Evolutionary conservation across 805 yeast species (phyloP).

Genomic region (Saccharomyces paradoxus): DNA sequence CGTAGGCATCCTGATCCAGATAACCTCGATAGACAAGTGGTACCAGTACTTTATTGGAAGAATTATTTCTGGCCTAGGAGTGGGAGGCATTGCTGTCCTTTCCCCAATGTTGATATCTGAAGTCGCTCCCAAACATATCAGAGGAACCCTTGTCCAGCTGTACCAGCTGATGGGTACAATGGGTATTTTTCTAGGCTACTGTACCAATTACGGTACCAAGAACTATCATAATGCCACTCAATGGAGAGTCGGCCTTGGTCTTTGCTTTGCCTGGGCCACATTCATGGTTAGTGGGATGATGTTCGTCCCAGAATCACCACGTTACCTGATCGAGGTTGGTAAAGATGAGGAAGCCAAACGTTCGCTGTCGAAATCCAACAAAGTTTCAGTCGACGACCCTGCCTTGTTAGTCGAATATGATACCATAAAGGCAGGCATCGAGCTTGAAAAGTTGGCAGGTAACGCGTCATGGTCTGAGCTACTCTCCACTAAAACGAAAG

Average conservation of each 20-base stretch:
- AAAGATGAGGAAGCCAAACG: conserved; percentile 53
- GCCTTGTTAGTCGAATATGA: conserved; percentile 50
- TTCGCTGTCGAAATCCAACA: conserved; percentile 51
- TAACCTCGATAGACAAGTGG: conserved; percentile 46
- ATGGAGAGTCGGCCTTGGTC: conserved; percentile 65
- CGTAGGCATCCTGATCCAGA: conserved; percentile 61
- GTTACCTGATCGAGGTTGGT: conserved; percentile 49
- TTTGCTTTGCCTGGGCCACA: conserved; percentile 41
- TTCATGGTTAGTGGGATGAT: conserved; percentile 28
- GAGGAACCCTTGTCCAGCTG: conserved; percentile 61
- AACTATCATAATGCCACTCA: conserved; percentile 49
- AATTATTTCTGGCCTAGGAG: conserved; percentile 50
- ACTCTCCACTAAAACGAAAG: conserved; percentile 58
- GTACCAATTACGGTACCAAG: conserved; percentile 57
- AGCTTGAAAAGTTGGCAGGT: conserved; percentile 53
- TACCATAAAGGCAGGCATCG: conserved; percentile 50
- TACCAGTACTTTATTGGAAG: conserved; percentile 49
- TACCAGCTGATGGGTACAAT: conserved; percentile 60
- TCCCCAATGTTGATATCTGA: conserved; percentile 67
- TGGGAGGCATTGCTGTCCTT: conserved; percentile 65
- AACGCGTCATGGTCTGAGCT: conserved; percentile 58
- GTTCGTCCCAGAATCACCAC: conserved; percentile 63
- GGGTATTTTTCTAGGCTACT: conserved; percentile 67
- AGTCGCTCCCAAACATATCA: conserved; percentile 54
- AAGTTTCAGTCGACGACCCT: conserved; percentile 43